A percentile compares a stretch with the other conserved stretches of the same genome.
Conservation (phyloP, 2,329 filamentous ascomycete species). For the Metarhizium anisopliae region DNA sequence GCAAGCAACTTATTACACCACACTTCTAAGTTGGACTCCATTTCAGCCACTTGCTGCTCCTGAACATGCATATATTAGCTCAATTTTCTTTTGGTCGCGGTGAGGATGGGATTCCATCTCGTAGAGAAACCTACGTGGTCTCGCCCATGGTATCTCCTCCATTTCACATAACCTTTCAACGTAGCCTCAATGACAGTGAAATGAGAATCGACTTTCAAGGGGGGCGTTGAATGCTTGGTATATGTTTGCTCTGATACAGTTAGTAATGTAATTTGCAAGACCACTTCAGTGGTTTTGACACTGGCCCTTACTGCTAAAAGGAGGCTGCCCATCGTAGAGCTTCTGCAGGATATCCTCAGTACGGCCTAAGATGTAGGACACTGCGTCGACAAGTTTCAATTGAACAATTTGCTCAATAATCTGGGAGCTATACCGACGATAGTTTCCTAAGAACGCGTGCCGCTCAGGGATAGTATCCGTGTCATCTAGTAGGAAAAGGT, state of each 20-base stretch:
- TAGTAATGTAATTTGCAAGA: background rate
- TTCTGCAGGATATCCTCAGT: slow-evolving; percentile 66
- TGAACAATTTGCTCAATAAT: slow-evolving; percentile 83
- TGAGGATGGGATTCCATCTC: background rate
- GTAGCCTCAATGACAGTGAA: slow-evolving; percentile 84
- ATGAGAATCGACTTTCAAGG: slow-evolving; percentile 76
- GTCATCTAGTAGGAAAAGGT: slow-evolving; percentile 80
- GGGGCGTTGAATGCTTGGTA: slow-evolving; percentile 60
- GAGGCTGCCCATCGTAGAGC: slow-evolving; percentile 61
- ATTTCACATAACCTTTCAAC: slow-evolving; percentile 81
- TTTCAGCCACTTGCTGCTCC: slow-evolving; percentile 42
- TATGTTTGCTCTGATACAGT: slow-evolving; percentile 41
- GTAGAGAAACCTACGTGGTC: slow-evolving; percentile 19
- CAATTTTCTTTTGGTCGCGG: background rate
- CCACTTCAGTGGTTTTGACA: background rate
- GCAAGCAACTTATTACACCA: slow-evolving; percentile 67
- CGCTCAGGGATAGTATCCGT: slow-evolving; percentile 91
- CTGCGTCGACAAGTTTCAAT: slow-evolving; percentile 72
- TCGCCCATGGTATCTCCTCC: slow-evolving; percentile 37
- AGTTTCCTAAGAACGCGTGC: slow-evolving; percentile 93
- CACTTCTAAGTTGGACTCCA: slow-evolving; percentile 56
- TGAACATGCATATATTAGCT: slow-evolving; percentile 9
- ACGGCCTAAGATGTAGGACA: slow-evolving; percentile 75
- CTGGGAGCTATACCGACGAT: slow-evolving; percentile 79
- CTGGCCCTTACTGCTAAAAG: slow-evolving; percentile 51